A percentile compares a stretch with the other conserved stretches of the same genome.
phyloP scores from a whole-genome alignment of 768 basidiomycete species.

The Boletus insuetus region DNA sequence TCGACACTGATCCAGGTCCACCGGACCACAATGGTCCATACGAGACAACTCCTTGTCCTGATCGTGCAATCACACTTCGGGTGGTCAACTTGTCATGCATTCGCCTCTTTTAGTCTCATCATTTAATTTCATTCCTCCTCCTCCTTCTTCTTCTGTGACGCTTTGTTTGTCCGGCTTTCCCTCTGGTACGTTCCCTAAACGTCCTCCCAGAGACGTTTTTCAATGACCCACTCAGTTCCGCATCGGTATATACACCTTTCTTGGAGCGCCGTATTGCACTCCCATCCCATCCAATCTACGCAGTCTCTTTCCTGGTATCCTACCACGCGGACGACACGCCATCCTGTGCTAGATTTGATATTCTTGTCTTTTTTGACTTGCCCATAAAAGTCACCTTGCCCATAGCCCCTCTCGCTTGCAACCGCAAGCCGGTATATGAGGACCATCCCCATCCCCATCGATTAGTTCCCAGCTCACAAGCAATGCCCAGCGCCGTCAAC shows the following conservation, averaged over 20 bases:
- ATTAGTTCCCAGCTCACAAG: slow-evolving; percentile 7
- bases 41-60: slow-evolving; percentile 21
- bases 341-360: slow-evolving; percentile 35
- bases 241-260: slow-evolving; percentile 29
- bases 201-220: slow-evolving; percentile 21
- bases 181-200: slow-evolving; percentile 26
- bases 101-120: slow-evolving; percentile 30
- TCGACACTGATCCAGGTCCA: slow-evolving; percentile 18
- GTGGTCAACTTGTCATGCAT: slow-evolving; percentile 21
- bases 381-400: slow-evolving; percentile 31
- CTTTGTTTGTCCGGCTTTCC: slow-evolving; percentile 27
- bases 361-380: slow-evolving; percentile 14
- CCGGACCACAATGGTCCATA: slow-evolving; percentile 10
- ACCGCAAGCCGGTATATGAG: slow-evolving; percentile 25
- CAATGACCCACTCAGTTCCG: slow-evolving; percentile 31
- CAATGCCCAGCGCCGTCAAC: slow-evolving; percentile 18
- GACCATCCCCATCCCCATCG: slow-evolving; percentile 6
- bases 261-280: slow-evolving; percentile 10
- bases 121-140: slow-evolving; percentile 28
- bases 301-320: slow-evolving; percentile 11
- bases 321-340: slow-evolving; percentile 32
- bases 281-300: slow-evolving; percentile 21
- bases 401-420: slow-evolving; percentile 32
- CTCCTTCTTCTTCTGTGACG: slow-evolving; percentile 31
- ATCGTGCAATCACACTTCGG: slow-evolving; percentile 27